These are phyloP conservation scores for Xylaria digitata DNA, from an alignment of 2,329 filamentous ascomycete genomes.

Conservation along the genomic window DNA sequence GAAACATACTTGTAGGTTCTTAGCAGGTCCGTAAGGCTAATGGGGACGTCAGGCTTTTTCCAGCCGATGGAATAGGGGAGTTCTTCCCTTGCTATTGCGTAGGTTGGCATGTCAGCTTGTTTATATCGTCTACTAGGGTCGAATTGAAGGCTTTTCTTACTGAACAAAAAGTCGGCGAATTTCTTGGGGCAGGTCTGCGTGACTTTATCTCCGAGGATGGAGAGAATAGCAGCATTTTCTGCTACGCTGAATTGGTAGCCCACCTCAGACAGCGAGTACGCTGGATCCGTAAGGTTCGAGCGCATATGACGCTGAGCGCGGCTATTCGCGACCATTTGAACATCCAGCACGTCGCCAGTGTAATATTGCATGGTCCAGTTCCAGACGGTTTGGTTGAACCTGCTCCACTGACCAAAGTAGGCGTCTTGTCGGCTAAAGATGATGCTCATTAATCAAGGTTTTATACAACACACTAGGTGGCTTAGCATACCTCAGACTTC, in stretches of 20 bases:
- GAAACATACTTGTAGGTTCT: slow-evolving; percentile 22
- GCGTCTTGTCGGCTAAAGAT: slow-evolving; percentile 58
- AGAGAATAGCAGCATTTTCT: slow-evolving; percentile 60
- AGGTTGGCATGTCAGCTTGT: slow-evolving; percentile 5
- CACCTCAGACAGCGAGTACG: slow-evolving; percentile 56
- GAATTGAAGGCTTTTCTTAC: slow-evolving; percentile 46
- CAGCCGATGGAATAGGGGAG: slow-evolving; percentile 57
- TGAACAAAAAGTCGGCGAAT: slow-evolving; percentile 58
- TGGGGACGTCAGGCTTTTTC: slow-evolving; percentile 42
- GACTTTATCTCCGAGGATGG: slow-evolving; percentile 59
- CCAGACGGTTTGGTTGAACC: slow-evolving; percentile 65
- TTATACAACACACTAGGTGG: neutral
- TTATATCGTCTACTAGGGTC: neutral
- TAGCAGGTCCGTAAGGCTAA: slow-evolving; percentile 26
- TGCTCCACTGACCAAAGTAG: slow-evolving; percentile 62
- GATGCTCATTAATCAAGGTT: slow-evolving; percentile 3
- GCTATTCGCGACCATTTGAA: slow-evolving; percentile 58
- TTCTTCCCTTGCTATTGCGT: slow-evolving; percentile 54
- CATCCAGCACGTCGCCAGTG: slow-evolving; percentile 55
- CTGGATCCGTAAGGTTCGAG: slow-evolving; percentile 60
- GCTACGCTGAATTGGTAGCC: slow-evolving; percentile 59
- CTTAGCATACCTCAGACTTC: slow-evolving; percentile 54
- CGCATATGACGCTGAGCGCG: slow-evolving; percentile 58
- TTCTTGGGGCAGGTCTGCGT: slow-evolving; percentile 54
- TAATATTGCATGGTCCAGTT: slow-evolving; percentile 59